Evolutionary conservation across 768 basidiomycete genomes (phyloP).

Genomic region (Hericium coralloides): DNA sequence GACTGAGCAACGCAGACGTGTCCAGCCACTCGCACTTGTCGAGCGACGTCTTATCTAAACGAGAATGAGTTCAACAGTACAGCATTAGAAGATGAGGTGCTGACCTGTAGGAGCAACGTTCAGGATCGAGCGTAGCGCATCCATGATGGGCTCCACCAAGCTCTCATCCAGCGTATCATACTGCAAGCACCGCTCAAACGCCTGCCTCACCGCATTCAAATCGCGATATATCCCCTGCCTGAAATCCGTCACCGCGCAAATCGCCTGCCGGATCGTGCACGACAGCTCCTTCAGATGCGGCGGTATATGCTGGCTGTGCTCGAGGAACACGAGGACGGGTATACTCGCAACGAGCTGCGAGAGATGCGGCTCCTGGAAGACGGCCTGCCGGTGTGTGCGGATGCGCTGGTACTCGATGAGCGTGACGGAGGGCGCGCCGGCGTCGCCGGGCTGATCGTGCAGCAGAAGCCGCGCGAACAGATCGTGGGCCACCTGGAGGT

Average conservation of each 20-base stretch:
- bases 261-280: constrained; percentile 41
- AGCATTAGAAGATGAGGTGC: constrained; percentile 1
- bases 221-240: constrained; percentile 70
- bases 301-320: constrained; percentile 48
- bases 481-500: constrained; percentile 53
- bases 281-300: constrained; percentile 40
- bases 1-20: constrained; percentile 61
- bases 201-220: constrained; percentile 56
- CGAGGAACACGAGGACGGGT: constrained; percentile 62
- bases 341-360: constrained; percentile 50
- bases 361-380: constrained; percentile 62
- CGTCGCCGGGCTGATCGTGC: constrained; percentile 31
- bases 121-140: constrained; percentile 58
- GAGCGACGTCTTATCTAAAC: constrained; percentile 25
- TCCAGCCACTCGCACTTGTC: constrained; percentile 52
- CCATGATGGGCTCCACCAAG: constrained; percentile 53
- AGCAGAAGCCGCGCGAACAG: constrained; percentile 56
- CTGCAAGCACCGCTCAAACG: constrained; percentile 57
- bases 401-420: constrained; percentile 62
- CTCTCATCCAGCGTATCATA: constrained; percentile 38
- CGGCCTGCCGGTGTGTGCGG: constrained; percentile 56
- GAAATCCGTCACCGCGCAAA: constrained; percentile 61
- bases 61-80: neutral
- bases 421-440: constrained; percentile 32
- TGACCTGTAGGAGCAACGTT: constrained; percentile 53